phyloP scores from a whole-genome alignment of 495 filamentous ascomycete genomes.

The Apodospora peruviana region DNA sequence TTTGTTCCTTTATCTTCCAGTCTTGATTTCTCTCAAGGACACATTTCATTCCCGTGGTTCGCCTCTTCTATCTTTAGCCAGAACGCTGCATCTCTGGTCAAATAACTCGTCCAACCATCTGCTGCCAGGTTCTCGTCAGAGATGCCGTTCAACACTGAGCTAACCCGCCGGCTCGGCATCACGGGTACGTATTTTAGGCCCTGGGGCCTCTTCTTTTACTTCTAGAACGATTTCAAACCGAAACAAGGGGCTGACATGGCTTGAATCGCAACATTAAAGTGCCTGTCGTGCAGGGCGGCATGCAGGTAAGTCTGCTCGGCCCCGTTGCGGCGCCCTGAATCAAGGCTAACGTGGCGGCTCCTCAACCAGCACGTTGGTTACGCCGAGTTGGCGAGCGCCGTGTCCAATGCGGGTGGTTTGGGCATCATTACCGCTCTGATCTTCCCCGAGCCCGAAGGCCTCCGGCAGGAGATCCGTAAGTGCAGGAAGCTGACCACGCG shows the following conservation, averaged over 20 bases:
- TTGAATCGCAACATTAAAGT: conserved; percentile 48
- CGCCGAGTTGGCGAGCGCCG: conserved; percentile 87
- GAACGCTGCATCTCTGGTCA: neutral
- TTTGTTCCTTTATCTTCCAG: neutral
- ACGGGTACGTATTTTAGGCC: conserved; percentile 50
- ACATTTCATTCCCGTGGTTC: neutral
- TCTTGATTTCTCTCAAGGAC: neutral
- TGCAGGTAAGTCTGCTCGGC: conserved; percentile 37
- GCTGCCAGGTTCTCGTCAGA: conserved; percentile 6
- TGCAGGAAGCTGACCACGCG: conserved; percentile 79
- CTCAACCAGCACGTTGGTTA: conserved; percentile 52
- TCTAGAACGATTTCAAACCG: neutral
- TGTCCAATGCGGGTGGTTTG: conserved; percentile 91
- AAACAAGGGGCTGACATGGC: conserved; percentile 18
- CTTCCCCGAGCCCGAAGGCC: conserved; percentile 85
- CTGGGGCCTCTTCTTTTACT: no score
- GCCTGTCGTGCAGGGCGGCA: conserved; percentile 95
- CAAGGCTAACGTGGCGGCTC: conserved; percentile 17
- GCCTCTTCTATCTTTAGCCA: neutral
- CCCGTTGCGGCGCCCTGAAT: conserved; percentile 1
- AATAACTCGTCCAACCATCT: neutral
- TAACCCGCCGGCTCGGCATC: conserved; percentile 87
- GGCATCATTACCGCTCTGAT: conserved; percentile 94
- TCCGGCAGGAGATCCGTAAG: conserved; percentile 86
- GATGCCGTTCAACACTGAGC: conserved; percentile 90